Evolutionary conservation across 768 basidiomycete species (phyloP).

Genomic region (Kwoniella newhampshirensis): DNA sequence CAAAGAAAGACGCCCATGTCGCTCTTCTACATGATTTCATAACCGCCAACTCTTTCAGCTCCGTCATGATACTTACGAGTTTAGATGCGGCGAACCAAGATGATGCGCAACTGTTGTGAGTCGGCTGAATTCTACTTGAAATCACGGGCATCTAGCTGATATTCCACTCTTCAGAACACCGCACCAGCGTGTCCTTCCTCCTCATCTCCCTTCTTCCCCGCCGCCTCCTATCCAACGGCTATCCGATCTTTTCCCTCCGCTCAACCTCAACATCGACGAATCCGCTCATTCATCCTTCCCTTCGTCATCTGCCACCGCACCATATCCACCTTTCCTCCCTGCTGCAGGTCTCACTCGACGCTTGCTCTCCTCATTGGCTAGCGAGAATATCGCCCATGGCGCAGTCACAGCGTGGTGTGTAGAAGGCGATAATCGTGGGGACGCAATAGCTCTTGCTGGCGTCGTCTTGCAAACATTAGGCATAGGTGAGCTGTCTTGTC

Average conservation of each 20-base stretch:
- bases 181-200: slow-evolving; percentile 55
- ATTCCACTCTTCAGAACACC: slow-evolving; percentile 27
- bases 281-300: background rate
- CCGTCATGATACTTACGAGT: slow-evolving; percentile 68
- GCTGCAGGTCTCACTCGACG: slow-evolving; percentile 73
- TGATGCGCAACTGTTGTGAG: slow-evolving; percentile 75
- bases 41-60: slow-evolving; percentile 57
- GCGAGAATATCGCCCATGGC: slow-evolving; percentile 58
- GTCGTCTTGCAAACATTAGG: slow-evolving; percentile 20
- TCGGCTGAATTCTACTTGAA: slow-evolving; percentile 38
- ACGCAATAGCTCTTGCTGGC: slow-evolving; percentile 57
- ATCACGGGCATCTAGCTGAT: background rate
- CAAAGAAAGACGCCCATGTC: slow-evolving; percentile 68
- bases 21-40: slow-evolving; percentile 63
- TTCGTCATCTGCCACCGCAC: slow-evolving; percentile 12
- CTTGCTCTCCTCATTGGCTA: slow-evolving; percentile 63
- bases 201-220: slow-evolving; percentile 58
- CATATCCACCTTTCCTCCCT: slow-evolving; percentile 68
- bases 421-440: slow-evolving; percentile 77
- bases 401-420: slow-evolving; percentile 71
- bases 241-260: slow-evolving; percentile 49
- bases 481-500: slow-evolving; percentile 19
- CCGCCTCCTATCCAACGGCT: slow-evolving; percentile 62
- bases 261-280: slow-evolving; percentile 21
- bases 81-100: slow-evolving; percentile 72